These are phyloP conservation scores for Arachis hypogaea DNA, from an alignment of 306 rosid genomes.

Conservation along the genomic window DNA sequence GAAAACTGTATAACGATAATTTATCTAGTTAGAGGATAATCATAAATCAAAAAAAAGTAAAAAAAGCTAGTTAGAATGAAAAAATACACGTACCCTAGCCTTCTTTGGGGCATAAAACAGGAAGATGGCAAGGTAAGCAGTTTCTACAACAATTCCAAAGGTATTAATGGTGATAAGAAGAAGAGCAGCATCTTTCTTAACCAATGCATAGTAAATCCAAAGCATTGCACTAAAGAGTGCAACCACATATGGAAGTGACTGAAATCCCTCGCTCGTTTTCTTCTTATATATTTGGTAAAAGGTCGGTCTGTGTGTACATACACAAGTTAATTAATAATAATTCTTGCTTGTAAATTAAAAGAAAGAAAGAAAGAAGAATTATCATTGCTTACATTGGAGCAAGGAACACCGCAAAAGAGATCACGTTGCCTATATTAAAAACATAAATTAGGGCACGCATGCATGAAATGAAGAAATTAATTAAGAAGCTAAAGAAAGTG, in stretches of 20 bases:
- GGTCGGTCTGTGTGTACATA: slow-evolving; percentile 66
- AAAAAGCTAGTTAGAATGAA: background rate
- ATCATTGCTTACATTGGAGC: slow-evolving; percentile 77
- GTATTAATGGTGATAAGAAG: slow-evolving; percentile 91
- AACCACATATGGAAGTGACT: slow-evolving; percentile 82
- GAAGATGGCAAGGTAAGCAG: slow-evolving; percentile 61
- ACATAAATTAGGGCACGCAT: background rate
- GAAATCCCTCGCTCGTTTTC: slow-evolving; percentile 82
- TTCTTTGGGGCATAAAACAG: slow-evolving; percentile 66
- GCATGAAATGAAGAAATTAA: no score
- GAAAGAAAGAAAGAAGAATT: no score
- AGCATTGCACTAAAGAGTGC: slow-evolving; percentile 84
- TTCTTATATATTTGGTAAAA: slow-evolving; percentile 77
- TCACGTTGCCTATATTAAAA: slow-evolving; percentile 63
- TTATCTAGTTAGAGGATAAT: no score
- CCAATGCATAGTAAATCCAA: slow-evolving; percentile 85
- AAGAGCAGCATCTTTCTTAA: slow-evolving; percentile 61
- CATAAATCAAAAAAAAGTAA: background rate
- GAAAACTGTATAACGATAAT: slow-evolving; percentile 48
- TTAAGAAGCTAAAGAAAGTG: no score
- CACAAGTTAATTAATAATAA: background rate
- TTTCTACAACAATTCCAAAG: slow-evolving; percentile 73
- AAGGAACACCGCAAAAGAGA: slow-evolving; percentile 86
- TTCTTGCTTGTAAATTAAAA: background rate
- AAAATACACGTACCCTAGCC: slow-evolving; percentile 54